Base-by-base conservation (phyloP, 2,329 filamentous ascomycete species). In the Fusarium albidum region DNA sequence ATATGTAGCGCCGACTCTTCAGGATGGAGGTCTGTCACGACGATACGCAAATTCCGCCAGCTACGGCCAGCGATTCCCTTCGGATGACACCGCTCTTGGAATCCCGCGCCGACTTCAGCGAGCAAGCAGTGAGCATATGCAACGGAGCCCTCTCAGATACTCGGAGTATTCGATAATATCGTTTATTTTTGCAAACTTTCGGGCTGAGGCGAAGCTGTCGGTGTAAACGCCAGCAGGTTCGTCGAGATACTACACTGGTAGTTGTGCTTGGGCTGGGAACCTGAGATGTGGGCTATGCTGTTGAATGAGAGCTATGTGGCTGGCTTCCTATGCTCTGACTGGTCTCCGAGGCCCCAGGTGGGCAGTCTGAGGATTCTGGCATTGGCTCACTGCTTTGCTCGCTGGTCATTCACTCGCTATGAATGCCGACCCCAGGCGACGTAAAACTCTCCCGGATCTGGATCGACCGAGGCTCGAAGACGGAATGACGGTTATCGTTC, bases 101-200 rank as follows among this genome's bases (percentile, higher is more conserved):
- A 63, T 52, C 18, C 31, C 43, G 43, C 32, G 47, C 51, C 54
- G 64, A 66, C 45, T 43, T 69, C 69, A 76, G 71, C 76, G 77
- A 82, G 79, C 78, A 79, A 75, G 78, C 79, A 81, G 78, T 80
- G 79, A 79, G 78, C 77, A 77, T 45, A 67, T 64, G 51, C 59
- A 65, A 42, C 53, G 64, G 34, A 34, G 41, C 18, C 50, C 48
- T 52, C 43, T 40, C 37, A 41, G 57, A 57, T 56, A 26, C 38
- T 48, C 21, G 39, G 50, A 45, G 43, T 40, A 43, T 40, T 49
- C 18, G 33, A 46, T 41, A 27, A 21, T 46, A 32, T 55, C 35
- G 45, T 35, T 15, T 41, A 25, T 51, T 39, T 44, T 17, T 32
- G 52, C 34, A 32, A 47, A 38, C 28, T 27, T 40, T 34, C 38